These are phyloP conservation scores for Talinum fruticosum DNA, from an alignment of 148 eudicot species.

Conservation along the genomic window DNA sequence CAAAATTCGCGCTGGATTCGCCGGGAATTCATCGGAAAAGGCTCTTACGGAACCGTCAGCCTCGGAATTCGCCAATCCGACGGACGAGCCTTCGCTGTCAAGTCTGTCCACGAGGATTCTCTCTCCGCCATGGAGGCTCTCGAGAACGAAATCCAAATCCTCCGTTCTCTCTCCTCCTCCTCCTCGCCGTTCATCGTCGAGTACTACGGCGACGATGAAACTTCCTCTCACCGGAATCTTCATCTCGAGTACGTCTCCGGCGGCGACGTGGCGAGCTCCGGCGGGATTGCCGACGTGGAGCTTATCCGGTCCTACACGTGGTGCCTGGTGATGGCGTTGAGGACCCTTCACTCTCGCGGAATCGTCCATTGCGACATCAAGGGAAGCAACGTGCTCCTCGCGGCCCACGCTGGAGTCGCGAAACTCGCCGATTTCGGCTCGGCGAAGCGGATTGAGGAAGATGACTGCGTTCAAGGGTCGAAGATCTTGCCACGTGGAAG, in stretches of 20 bases:
- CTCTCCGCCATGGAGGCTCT: conserved; percentile 31
- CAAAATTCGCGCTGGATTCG: conserved; percentile 37
- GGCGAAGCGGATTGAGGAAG: conserved; percentile 21
- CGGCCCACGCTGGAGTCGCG: conserved; percentile 29
- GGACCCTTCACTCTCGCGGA: conserved; percentile 40
- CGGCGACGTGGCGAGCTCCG: conserved; percentile 51
- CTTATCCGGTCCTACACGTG: conserved; percentile 43
- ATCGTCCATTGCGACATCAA: conserved; percentile 81
- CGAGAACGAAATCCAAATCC: conserved; percentile 57
- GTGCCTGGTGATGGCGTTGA: conserved; percentile 52
- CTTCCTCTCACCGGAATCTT: conserved; percentile 35
- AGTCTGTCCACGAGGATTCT: conserved; percentile 39
- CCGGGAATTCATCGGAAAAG: conserved; percentile 56
- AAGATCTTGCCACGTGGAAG: conserved; percentile 58
- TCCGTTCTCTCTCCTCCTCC: conserved; percentile 43
- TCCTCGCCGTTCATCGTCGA: conserved; percentile 58
- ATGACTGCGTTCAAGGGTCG: background rate
- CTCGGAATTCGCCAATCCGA: conserved; percentile 37
- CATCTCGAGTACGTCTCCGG: conserved; percentile 68
- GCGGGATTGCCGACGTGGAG: conserved; percentile 37
- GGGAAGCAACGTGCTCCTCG: conserved; percentile 60
- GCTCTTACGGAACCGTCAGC: conserved; percentile 57
- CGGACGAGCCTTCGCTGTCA: conserved; percentile 59
- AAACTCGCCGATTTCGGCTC: conserved; percentile 83
- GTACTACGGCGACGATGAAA: conserved; percentile 55